A percentile compares a stretch with the other conserved stretches of the same genome.
These are phyloP conservation scores for Flueggea neowawraea DNA, from an alignment of 441 rosid species.

Conservation along the genomic window DNA sequence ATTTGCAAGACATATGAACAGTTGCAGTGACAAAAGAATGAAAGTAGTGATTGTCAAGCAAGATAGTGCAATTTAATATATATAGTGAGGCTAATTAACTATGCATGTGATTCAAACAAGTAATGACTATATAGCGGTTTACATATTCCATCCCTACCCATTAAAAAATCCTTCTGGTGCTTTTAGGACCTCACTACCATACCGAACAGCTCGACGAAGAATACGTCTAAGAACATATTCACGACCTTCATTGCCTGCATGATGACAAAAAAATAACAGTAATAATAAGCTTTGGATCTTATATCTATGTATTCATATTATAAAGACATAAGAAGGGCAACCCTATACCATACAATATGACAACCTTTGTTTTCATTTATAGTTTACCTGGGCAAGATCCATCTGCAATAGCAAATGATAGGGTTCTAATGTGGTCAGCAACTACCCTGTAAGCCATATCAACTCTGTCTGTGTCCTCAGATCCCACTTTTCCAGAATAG, in stretches of 20 bases:
- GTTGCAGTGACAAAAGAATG: no score
- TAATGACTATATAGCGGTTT: not conserved
- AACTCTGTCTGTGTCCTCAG: slow-evolving; percentile 73
- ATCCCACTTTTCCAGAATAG: slow-evolving; percentile 94
- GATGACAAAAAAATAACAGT: slow-evolving; percentile 8
- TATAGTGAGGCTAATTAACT: no score
- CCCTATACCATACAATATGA: no score
- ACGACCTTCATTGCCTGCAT: slow-evolving; percentile 93
- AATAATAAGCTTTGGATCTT: not conserved
- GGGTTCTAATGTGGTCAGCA: slow-evolving; percentile 95
- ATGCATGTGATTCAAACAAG: no score
- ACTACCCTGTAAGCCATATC: slow-evolving; percentile 99
- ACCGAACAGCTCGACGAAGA: slow-evolving; percentile 99
- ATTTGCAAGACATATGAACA: no score
- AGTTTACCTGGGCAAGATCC: slow-evolving; percentile 95
- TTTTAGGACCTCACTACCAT: slow-evolving; percentile 88
- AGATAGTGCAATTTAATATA: no score
- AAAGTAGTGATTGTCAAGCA: no score
- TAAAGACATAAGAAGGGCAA: no score
- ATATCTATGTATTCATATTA: not conserved
- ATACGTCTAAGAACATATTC: slow-evolving; percentile 96
- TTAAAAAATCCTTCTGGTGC: slow-evolving; percentile 93
- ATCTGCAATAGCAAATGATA: slow-evolving; percentile 97
- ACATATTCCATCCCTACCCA: slow-evolving; percentile 44
- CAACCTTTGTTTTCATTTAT: no score